phyloP scores from a whole-genome alignment of 2,329 filamentous ascomycete species.

The Sclerotinia borealis region DNA sequence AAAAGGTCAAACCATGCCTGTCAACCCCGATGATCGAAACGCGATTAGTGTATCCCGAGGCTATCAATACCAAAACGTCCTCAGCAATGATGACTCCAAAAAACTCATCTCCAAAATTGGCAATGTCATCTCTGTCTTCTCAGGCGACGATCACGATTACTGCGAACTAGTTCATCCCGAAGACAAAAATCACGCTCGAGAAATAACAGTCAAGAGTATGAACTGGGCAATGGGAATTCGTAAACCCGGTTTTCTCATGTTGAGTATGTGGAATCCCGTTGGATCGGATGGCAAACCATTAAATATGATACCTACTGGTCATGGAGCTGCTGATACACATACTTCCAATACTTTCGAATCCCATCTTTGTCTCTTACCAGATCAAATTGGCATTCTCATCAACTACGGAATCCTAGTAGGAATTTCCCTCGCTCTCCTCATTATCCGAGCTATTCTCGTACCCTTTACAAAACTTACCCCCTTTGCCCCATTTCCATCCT shows the following conservation, averaged over 20 bases:
- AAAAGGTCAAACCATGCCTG: slow-evolving; percentile 48
- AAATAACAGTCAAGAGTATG: slow-evolving; percentile 93
- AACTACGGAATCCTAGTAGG: slow-evolving; percentile 63
- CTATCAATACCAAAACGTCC: slow-evolving; percentile 96
- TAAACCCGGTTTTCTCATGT: slow-evolving; percentile 77
- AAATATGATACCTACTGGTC: slow-evolving; percentile 22
- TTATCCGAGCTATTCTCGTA: slow-evolving; percentile 50
- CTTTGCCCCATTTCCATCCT: slow-evolving; percentile 17
- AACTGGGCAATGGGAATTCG: slow-evolving; percentile 96
- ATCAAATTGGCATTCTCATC: slow-evolving; percentile 79
- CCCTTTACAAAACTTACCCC: slow-evolving; percentile 44
- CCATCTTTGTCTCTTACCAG: slow-evolving; percentile 83
- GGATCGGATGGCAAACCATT: slow-evolving; percentile 51
- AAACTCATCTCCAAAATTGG: slow-evolving; percentile 72
- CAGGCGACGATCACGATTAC: slow-evolving; percentile 96
- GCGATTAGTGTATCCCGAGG: slow-evolving; percentile 71
- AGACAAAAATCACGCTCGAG: slow-evolving; percentile 53
- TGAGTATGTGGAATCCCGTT: slow-evolving; percentile 89
- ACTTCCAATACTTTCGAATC: slow-evolving; percentile 66
- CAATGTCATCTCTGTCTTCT: slow-evolving; percentile 81
- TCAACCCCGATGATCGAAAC: slow-evolving; percentile 62
- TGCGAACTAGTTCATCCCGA: slow-evolving; percentile 76
- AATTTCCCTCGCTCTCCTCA: slow-evolving; percentile 44
- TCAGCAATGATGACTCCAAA: slow-evolving; percentile 69
- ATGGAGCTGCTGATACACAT: slow-evolving; percentile 32